These are phyloP conservation scores for Paspalum vaginatum DNA, from an alignment of 176 grass and related monocot species.

Conservation along the genomic window DNA sequence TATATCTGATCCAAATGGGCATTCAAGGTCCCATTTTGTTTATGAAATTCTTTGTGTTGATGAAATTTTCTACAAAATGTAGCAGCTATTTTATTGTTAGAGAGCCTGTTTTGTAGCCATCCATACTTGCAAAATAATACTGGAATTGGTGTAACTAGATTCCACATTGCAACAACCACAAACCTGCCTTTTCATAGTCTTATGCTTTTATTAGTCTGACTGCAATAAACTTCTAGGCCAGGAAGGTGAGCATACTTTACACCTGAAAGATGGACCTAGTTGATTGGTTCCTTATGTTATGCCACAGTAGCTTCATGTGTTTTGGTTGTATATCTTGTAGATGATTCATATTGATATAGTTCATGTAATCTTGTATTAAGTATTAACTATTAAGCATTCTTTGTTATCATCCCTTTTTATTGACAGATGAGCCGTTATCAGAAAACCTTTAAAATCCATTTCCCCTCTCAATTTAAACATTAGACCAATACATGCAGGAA, in stretches of 20 bases:
- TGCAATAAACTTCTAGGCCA: not conserved
- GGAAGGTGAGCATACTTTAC: not conserved
- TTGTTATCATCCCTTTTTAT: slow-evolving; percentile 21
- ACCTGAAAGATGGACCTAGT: not conserved
- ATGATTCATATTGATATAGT: slow-evolving; percentile 5
- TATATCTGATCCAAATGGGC: not conserved
- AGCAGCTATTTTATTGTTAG: not conserved
- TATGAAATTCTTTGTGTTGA: not conserved
- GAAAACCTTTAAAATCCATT: slow-evolving; percentile 8
- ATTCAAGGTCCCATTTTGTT: not conserved
- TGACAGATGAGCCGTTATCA: not conserved
- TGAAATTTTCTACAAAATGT: not conserved
- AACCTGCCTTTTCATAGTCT: not conserved
- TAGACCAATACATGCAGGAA: slow-evolving; percentile 50
- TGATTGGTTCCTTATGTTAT: not conserved
- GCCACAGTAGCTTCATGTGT: not conserved
- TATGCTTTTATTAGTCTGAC: not conserved
- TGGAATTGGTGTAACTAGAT: not conserved
- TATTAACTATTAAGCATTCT: no score
- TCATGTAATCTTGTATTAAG: not conserved
- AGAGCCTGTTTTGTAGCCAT: not conserved
- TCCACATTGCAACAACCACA: not conserved
- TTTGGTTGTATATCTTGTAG: slow-evolving; percentile 14
- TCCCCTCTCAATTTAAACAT: slow-evolving; percentile 16
- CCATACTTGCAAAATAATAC: not conserved